Base-by-base conservation (phyloP, 345 rosid genomes). In the Cardamine occulta region DNA sequence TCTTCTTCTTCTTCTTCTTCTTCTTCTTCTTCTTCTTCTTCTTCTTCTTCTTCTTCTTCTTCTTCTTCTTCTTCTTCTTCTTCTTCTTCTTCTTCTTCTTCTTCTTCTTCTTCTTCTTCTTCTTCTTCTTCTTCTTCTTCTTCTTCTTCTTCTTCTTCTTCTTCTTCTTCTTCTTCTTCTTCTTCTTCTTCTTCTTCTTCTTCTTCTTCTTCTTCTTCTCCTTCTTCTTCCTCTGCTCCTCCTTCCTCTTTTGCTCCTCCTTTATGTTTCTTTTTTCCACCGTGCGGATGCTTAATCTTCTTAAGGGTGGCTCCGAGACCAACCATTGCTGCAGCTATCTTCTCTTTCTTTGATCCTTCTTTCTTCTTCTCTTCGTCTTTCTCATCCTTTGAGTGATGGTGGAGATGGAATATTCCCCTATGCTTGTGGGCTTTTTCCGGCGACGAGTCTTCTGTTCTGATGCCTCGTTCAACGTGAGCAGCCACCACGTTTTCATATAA, bases 341-440 rank as follows among this genome's bases (percentile, higher is more conserved):
- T 78, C 63, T 78, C 77, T 72, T 73, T 78, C 51, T 78, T 78
- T 58, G 81, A 78, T 8, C 73, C 81, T 23, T 77, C 57, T 37
- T 77, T 77, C 62, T 71, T 77, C 61, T 71, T 77, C 5, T 77
- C 68, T 49, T 72, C 72, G 15, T 71, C 76, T 64, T 77, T 31
- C 57, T 77, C 77, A 51, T 77, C 77, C 1, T 72, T 72, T 54
- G 77, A 65, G 51, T 76, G 71, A 42, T 52, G 81, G 68, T 66
- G 81, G 18, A 66, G 63, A 18, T 78, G 77, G 63, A 78, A 78
- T 31, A 72, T 29, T 58, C 81, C 63, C 52, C 81, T 72, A 58
- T 78, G 77, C 26, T 58, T 66, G 14, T 66, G 76, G 0, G 35
- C 6, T 58, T 70, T 77, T 19, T 65, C 81, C 47, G 73, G 77